These are phyloP conservation scores for Plasmodium coatneyi DNA, from an alignment of 169 alveolate species.

Conservation along the genomic window DNA sequence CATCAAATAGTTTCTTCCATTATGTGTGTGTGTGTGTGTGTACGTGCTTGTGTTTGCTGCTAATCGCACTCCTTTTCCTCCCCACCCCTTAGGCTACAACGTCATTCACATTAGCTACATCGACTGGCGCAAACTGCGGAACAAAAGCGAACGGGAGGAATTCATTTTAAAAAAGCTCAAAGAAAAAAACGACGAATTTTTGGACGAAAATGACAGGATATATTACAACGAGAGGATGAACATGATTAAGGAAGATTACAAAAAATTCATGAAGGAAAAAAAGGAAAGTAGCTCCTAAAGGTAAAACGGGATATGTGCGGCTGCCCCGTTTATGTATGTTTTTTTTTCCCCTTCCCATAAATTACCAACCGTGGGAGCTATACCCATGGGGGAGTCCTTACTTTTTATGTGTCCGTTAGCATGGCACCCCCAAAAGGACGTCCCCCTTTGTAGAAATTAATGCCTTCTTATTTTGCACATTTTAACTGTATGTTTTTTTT, in stretches of 20 bases:
- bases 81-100: slow-evolving; percentile 68
- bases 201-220: slow-evolving; percentile 92
- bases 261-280: slow-evolving; percentile 76
- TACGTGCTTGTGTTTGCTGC: background rate
- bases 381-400: background rate
- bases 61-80: background rate
- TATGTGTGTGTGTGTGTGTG: background rate
- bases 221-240: slow-evolving; percentile 87
- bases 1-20: background rate
- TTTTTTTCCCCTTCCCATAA: background rate
- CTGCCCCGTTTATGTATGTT: background rate
- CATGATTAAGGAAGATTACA: slow-evolving; percentile 79
- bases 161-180: slow-evolving; percentile 90
- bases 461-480: background rate
- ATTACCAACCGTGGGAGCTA: background rate
- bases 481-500: slow-evolving; percentile 5
- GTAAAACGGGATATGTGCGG: background rate
- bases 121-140: slow-evolving; percentile 90
- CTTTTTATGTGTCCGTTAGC: background rate
- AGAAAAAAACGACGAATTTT: slow-evolving; percentile 94
- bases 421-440: background rate
- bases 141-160: slow-evolving; percentile 92
- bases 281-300: slow-evolving; percentile 32
- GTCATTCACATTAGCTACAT: slow-evolving; percentile 88
- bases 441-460: background rate